Evolutionary conservation across 371 early-diverging fungal species (phyloP).

Genomic region (Zychaea mexicana): DNA sequence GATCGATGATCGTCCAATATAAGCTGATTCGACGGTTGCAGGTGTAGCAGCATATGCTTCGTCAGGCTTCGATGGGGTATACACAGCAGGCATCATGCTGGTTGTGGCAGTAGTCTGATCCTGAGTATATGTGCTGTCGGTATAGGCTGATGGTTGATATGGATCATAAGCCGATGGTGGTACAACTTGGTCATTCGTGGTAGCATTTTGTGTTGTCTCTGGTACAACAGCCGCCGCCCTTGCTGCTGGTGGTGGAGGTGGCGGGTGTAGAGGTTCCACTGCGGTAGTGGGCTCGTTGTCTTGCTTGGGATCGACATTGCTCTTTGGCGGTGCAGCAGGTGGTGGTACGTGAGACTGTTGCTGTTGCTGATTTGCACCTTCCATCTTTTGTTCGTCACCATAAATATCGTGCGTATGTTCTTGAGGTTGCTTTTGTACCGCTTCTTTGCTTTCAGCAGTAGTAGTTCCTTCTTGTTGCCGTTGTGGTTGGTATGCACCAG

Average conservation of each 20-base stretch:
- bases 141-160: neutral
- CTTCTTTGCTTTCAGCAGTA: constrained; percentile 2
- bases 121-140: neutral
- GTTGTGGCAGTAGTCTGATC: constrained; percentile 14
- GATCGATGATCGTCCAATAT: neutral
- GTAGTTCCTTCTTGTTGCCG: too few species aligned
- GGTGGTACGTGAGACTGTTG: neutral
- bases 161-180: constrained; percentile 1
- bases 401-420: neutral
- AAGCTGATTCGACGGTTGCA: neutral
- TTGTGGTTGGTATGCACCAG: constrained; percentile 10
- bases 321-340: neutral
- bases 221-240: neutral
- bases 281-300: neutral
- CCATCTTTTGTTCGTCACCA: too few species aligned
- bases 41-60: neutral
- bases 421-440: neutral
- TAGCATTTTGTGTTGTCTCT: neutral
- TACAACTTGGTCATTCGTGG: constrained; percentile 2
- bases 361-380: neutral
- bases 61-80: constrained; percentile 17
- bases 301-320: neutral
- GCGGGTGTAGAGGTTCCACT: neutral
- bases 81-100: constrained; percentile 22
- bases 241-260: neutral